Evolutionary conservation across 305 asterid genomes (phyloP), one percentile per base, ranked within the genome.

Genomic region (Rubia balearica): DNA sequence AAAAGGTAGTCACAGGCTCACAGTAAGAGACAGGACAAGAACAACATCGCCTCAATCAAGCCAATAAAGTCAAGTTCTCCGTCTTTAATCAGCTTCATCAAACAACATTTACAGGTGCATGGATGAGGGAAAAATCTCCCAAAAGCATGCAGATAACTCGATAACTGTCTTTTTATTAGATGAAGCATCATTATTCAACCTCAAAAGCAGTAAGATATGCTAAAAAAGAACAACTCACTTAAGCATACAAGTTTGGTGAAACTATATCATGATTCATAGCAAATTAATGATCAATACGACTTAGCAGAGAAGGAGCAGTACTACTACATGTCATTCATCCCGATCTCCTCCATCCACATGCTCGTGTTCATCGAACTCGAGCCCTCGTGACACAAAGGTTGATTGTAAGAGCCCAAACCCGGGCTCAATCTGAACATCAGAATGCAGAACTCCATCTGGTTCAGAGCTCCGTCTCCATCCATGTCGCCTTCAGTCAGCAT

Each of bases 371-470:
- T 17, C 59, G 60, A n/a, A n/a, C 3, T 17, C 12, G 81, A 62
- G 19, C 74, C 76, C 70, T 76, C 81, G 65, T 71, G 60, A 2
- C 24, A 53, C 4, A 53, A n/a, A n/a, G 60, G 60, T 2, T 53
- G 22, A 24, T 2, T 53, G 60, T 1, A n/a, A 53, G 27, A 53
- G 0, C 60, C 38, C 41, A 80, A 51, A 14, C 75, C 77, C 0
- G 81, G 81, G 49, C 84, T 80, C 43, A 80, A 53, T 60, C 79
- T 77, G 61, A 74, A 77, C 84, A 80, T 80, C 81, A 76, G 83
- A 24, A 69, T 61, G 59, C 79, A 76, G 60, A 79, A 79, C 77
- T 79, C 82, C 79, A 75, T 72, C 27, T 79, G 82, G 64, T 79
- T 79, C 42, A 79, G 67, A 63, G 82, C 82, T 22, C 82, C 82